Evolutionary conservation across 352 stramenopile genomes (phyloP).

Genomic region (Pythium scleroteichum): DNA sequence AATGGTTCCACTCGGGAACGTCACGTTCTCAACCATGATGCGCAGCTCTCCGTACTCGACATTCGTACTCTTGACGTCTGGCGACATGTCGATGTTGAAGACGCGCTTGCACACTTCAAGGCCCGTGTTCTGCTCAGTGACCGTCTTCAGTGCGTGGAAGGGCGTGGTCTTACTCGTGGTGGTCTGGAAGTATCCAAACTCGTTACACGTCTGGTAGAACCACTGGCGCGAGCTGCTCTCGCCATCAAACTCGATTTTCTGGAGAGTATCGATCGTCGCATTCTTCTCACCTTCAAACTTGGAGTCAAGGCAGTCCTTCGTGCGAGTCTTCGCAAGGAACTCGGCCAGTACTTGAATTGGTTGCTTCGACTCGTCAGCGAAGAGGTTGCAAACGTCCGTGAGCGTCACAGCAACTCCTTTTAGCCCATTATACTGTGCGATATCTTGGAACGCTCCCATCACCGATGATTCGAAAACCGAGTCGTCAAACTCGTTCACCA

Average conservation of each 20-base stretch:
- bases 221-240: slow-evolving; percentile 74
- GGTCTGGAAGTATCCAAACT: slow-evolving; percentile 89
- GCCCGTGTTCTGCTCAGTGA: slow-evolving; percentile 72
- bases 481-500: slow-evolving; percentile 79
- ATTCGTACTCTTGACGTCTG: slow-evolving; percentile 66
- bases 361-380: slow-evolving; percentile 28
- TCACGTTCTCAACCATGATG: slow-evolving; percentile 80
- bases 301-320: slow-evolving; percentile 68
- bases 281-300: slow-evolving; percentile 75
- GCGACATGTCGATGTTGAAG: slow-evolving; percentile 64
- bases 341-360: slow-evolving; percentile 47
- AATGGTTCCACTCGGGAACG: slow-evolving; percentile 80
- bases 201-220: slow-evolving; percentile 90
- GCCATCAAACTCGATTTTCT: slow-evolving; percentile 65
- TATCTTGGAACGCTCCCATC: slow-evolving; percentile 79
- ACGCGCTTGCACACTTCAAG: slow-evolving; percentile 82
- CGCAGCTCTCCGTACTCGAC: slow-evolving; percentile 72
- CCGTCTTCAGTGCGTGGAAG: slow-evolving; percentile 63
- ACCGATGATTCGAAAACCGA: slow-evolving; percentile 77
- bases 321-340: slow-evolving; percentile 60
- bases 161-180: slow-evolving; percentile 56
- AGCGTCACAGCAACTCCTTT: slow-evolving; percentile 52
- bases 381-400: slow-evolving; percentile 63
- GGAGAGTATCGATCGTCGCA: slow-evolving; percentile 63
- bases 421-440: slow-evolving; percentile 74